Base-by-base conservation (phyloP, 2,329 filamentous ascomycete genomes). In the Claviceps sorghi region DNA sequence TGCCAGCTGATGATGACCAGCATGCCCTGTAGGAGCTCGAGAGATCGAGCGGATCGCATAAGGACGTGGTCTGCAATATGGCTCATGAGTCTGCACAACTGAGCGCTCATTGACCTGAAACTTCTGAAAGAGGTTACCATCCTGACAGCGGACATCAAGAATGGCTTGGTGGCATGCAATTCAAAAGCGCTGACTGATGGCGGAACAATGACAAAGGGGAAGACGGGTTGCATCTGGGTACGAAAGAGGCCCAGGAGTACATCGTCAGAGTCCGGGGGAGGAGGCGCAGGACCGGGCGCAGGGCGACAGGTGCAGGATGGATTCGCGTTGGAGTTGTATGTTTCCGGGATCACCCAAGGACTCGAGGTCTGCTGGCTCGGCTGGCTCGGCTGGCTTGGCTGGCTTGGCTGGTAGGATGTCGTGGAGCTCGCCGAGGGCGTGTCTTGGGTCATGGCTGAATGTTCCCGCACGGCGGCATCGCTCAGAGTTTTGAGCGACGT, bases 1-100 rank as follows among this genome's bases (percentile, higher is more conserved):
- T 77, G 76, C 67, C 70, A 78, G 0, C 70, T 70, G 2, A 75
- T 56, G 29, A 77, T 68, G 0, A 77, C 67, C 2, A 78, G 59
- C 3, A 78, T 68, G 0, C 73, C 72, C 52, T 73, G 66, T 0
- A 78, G 60, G 2, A 78, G 59, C 53, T 78, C 76, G 11, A 78
- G 55, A 0, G 75, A 77, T 17, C 73, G 64, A 51, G 75, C 72
- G 0, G 72, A 74, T 1, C 72, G 66, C 44, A 77, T 66, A 13
- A 78, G 61, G 66, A 77, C 69, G 52, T 71, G 65, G 32, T 78
- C 73, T 2, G 72, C 66, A 13, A 78, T 59, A 42, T 73, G 67
- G 21, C 60, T 63, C 60, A 75, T 70, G 26, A 78, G 61, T 34
- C 66, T 64, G 51, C 70, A 74, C 67, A 75, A 74, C 57, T 78